Percentiles rank a stretch among this genome's conserved stretches.
Evolutionary conservation across 2,329 filamentous ascomycete species (phyloP).

Genomic region (Nothomitra cinnamomea): DNA sequence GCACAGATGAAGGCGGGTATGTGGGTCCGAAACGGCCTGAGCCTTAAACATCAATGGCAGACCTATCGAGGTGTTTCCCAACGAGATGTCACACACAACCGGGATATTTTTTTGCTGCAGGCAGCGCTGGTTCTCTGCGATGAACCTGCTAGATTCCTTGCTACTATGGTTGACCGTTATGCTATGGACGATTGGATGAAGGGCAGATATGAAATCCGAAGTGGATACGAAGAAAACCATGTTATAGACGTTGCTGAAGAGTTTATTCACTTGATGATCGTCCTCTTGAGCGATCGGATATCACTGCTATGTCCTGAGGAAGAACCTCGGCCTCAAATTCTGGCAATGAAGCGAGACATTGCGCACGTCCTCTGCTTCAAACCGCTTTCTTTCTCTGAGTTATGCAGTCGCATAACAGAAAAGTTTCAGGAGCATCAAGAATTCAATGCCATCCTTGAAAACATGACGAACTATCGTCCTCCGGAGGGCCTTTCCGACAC

Average conservation of each 20-base stretch:
- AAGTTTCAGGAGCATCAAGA: constrained; percentile 78
- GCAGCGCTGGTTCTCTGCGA: constrained; percentile 77
- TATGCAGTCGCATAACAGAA: constrained; percentile 72
- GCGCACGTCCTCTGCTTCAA: constrained; percentile 93
- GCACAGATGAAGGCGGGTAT: constrained; percentile 96
- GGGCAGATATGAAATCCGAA: constrained; percentile 57
- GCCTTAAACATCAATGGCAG: constrained; percentile 82
- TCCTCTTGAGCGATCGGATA: constrained; percentile 75
- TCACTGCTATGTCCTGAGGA: constrained; percentile 55
- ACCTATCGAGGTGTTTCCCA: constrained; percentile 83
- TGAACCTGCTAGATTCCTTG: constrained; percentile 57
- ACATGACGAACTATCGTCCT: constrained; percentile 76
- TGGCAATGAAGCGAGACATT: constrained; percentile 73
- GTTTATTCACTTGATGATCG: constrained; percentile 83
- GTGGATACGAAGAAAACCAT: constrained; percentile 70
- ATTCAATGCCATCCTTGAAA: constrained; percentile 67
- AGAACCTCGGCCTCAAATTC: constrained; percentile 44
- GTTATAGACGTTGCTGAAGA: constrained; percentile 90
- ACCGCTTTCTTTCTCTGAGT: constrained; percentile 84
- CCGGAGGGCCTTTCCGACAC: constrained; percentile 86
- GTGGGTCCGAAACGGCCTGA: constrained; percentile 97
- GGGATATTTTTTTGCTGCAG: constrained; percentile 87
- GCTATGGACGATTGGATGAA: constrained; percentile 77
- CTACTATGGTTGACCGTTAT: constrained; percentile 81
- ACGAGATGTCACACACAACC: constrained; percentile 81